Base-by-base conservation (phyloP, 257 asterid genomes). In the Ocimum tenuiflorum region DNA sequence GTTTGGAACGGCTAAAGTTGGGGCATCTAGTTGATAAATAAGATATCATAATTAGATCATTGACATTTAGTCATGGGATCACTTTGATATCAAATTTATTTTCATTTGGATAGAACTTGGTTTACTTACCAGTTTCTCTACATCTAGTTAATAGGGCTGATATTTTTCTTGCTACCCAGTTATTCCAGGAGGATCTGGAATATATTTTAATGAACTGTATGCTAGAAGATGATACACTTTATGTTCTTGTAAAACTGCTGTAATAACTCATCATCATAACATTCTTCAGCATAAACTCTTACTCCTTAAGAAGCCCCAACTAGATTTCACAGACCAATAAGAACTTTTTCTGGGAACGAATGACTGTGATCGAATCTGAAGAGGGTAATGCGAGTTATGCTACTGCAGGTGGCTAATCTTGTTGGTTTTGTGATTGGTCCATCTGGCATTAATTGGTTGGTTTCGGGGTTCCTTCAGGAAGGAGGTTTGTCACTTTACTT, bases 371-470 rank as follows among this genome's bases (percentile, higher is more conserved):
- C 23, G 53, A 38, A 54, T 49, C 60, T 29, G 41, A 49, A 64
- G 39, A 19, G 51, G 18, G 52, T 65, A 27, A 59, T 61, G 53
- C 52, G 68, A 73, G 42, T n/a, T 39, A 19, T 59, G 60, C 48
- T 71, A 46, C 43, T 71, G 73, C 83, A 92, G 97, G 94, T 89
- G 73, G 99, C 97, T 50, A 92, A 92, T 77, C 96, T 92, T 62
- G 95, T 89, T 23, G 99, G 97, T 29, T 92, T 92, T 78, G 99
- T 92, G 27, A 87, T 92, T 20, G 99, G 99, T 14, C 96, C 99
- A 52, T 89, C 98, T 9, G 96, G 96, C 82, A 78, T 89, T 55
- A 85, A 77, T 79, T 92, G 92, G 99, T 76, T 92, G 82, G 75
- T 83, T 70, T 84, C 95, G 20, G 84, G 73, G 45, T 89, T 92